These are phyloP conservation scores for Xylariaceae sp. DNA, from an alignment of 2,329 filamentous ascomycete genomes.

Conservation along the genomic window DNA sequence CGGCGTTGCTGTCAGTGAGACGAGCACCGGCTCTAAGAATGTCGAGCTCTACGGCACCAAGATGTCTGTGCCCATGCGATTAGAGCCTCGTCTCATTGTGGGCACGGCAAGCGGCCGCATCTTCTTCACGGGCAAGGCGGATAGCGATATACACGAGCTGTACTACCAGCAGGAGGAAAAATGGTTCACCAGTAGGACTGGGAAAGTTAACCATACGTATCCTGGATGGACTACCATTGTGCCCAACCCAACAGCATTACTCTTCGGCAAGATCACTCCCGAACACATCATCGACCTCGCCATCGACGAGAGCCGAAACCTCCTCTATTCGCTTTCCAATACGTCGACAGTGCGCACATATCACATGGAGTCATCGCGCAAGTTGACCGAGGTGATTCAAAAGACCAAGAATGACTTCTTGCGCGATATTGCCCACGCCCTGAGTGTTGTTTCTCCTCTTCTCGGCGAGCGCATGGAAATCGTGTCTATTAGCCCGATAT, in stretches of 20 bases:
- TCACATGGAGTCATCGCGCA: conserved; percentile 66
- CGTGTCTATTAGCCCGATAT: conserved; percentile 80
- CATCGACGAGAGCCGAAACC: conserved; percentile 79
- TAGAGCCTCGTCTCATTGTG: conserved; percentile 71
- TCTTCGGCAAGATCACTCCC: conserved; percentile 47
- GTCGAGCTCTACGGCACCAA: conserved; percentile 83
- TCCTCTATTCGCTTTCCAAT: conserved; percentile 87
- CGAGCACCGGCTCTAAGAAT: conserved; percentile 62
- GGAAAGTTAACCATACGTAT: conserved; percentile 82
- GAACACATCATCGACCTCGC: conserved; percentile 74
- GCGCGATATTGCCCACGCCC: conserved; percentile 70
- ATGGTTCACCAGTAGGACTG: conserved; percentile 87
- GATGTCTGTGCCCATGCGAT: conserved; percentile 71
- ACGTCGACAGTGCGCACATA: conserved; percentile 87
- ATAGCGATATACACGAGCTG: conserved; percentile 88
- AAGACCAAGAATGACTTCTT: conserved; percentile 58
- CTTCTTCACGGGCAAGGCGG: conserved; percentile 77
- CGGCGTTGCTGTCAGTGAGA: conserved; percentile 67
- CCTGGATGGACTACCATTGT: conserved; percentile 64
- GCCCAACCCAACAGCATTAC: conserved; percentile 43
- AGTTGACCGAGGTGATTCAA: conserved; percentile 59
- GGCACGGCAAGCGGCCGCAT: conserved; percentile 83
- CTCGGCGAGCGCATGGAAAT: conserved; percentile 67
- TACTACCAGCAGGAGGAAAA: conserved; percentile 96
- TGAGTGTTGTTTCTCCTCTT: conserved; percentile 68